Evolutionary conservation across 441 rosid genomes (phyloP).

Genomic region (Eruca vesicaria): DNA sequence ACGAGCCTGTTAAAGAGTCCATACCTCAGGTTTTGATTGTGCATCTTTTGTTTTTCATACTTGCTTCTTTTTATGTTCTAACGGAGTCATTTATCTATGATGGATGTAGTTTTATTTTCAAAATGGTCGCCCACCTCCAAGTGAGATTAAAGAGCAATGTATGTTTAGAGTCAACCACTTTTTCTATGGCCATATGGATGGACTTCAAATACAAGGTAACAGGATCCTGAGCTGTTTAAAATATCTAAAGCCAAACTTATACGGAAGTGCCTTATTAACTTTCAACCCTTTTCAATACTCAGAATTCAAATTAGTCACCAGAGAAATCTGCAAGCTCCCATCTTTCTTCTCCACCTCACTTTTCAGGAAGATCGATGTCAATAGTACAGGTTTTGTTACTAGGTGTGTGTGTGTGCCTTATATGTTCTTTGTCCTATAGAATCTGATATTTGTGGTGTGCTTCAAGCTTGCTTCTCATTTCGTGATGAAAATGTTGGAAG

Average conservation of each 20-base stretch:
- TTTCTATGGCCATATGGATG: slow-evolving; percentile 71
- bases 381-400: slow-evolving; percentile 59
- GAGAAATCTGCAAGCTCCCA: slow-evolving; percentile 96
- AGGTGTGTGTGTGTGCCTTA: slow-evolving; percentile 48
- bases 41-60: neutral
- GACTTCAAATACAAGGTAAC: slow-evolving; percentile 49
- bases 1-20: slow-evolving; percentile 45
- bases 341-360: slow-evolving; percentile 81
- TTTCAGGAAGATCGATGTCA: slow-evolving; percentile 76
- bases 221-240: neutral
- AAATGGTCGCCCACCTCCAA: slow-evolving; percentile 90
- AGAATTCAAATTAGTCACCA: slow-evolving; percentile 87
- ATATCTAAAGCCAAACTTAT: neutral
- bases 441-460: neutral
- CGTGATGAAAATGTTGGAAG: neutral
- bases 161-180: slow-evolving; percentile 65
- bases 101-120: slow-evolving; percentile 16
- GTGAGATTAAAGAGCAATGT: slow-evolving; percentile 80
- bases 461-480: neutral
- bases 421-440: neutral
- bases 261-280: neutral
- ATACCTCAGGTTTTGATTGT: slow-evolving; percentile 79
- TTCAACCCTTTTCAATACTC: slow-evolving; percentile 17
- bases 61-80: neutral
- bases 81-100: slow-evolving; percentile 9